Conservation (phyloP, 2,329 filamentous ascomycete genomes). For the Apiospora arundinis region DNA sequence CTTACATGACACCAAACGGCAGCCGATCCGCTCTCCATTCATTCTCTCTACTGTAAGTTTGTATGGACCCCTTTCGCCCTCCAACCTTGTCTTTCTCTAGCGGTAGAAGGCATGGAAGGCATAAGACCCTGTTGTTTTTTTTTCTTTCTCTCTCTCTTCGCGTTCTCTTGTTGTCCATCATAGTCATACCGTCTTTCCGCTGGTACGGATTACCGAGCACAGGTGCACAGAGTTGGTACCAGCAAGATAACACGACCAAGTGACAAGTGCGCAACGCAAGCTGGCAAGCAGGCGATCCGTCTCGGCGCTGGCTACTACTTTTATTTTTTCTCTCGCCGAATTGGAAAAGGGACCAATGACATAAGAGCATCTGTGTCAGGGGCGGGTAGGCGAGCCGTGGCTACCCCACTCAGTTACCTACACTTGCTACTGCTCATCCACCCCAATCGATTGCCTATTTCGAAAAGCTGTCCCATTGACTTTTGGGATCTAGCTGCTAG, state of each 20-base stretch:
- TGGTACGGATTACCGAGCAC: no score
- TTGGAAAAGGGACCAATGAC: not conserved
- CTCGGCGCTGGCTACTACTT: not conserved
- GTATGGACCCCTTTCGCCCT: not conserved
- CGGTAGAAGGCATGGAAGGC: not conserved
- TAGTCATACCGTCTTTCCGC: no score
- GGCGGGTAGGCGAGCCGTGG: conserved; percentile 4
- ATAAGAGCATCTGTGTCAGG: conserved; percentile 7
- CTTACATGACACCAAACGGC: conserved; percentile 9
- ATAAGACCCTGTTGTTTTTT: not conserved
- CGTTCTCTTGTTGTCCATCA: no score
- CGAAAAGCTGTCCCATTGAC: conserved; percentile 17
- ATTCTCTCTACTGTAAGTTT: not conserved
- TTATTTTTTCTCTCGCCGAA: not conserved
- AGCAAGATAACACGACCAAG: no score
- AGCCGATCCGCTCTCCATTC: not conserved
- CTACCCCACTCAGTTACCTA: not conserved
- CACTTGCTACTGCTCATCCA: not conserved
- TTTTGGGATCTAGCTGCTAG: conserved; percentile 1
- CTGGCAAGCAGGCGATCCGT: not conserved
- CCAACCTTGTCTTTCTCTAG: not conserved
- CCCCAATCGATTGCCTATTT: conserved; percentile 11
- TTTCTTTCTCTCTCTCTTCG: not conserved
- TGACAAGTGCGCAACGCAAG: no score
- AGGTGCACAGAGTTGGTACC: no score